Evolutionary conservation across 257 asterid species (phyloP).

Genomic region (Prunella vulgaris): DNA sequence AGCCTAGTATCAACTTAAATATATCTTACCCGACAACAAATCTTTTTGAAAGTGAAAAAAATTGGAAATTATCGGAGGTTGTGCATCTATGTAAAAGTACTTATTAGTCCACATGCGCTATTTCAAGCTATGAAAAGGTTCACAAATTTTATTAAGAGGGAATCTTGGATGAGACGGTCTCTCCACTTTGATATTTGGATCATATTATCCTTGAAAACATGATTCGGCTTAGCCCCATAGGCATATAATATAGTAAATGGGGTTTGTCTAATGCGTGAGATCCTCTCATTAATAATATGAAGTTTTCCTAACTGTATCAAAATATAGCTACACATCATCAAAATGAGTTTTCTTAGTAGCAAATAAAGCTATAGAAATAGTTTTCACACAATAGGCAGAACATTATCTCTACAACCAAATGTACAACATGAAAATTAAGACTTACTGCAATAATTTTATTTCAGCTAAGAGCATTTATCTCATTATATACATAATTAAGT

Average conservation of each 20-base stretch:
- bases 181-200: too few species aligned
- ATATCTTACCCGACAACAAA: slow-evolving; percentile 28
- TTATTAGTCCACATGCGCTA: neutral
- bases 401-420: neutral
- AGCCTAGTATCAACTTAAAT: slow-evolving; percentile 27
- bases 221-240: too few species aligned
- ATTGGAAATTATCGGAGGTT: slow-evolving; percentile 2
- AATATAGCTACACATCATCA: neutral
- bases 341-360: neutral
- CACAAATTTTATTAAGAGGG: neutral
- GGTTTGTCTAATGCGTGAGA: too few species aligned
- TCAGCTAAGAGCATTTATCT: slow-evolving; percentile 6
- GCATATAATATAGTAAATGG: too few species aligned
- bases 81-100: slow-evolving; percentile 18
- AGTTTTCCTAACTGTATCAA: too few species aligned
- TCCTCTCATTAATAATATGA: too few species aligned
- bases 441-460: neutral
- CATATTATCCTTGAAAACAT: too few species aligned
- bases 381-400: neutral
- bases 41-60: slow-evolving; percentile 18
- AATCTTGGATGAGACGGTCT: too few species aligned
- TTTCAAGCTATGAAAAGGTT: slow-evolving; percentile 16
- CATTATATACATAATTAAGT: neutral
- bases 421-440: neutral
- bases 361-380: neutral